A percentile compares a stretch with the other conserved stretches of the same genome.
These are phyloP conservation scores for Leucoagaricus sp. DNA, from an alignment of 1,284 basidiomycete species.

Conservation along the genomic window DNA sequence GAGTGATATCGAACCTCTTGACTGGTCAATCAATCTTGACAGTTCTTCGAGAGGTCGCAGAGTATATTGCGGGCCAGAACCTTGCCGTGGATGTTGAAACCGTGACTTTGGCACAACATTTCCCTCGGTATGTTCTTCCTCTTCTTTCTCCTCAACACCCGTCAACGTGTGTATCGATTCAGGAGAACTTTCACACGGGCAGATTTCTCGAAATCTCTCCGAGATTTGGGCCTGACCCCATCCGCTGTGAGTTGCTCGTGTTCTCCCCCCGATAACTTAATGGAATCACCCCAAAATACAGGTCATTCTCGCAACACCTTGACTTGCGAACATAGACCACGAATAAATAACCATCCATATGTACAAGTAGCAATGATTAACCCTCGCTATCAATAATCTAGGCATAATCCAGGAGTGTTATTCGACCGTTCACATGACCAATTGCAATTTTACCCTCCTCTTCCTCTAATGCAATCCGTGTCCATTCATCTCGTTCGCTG, in stretches of 20 bases:
- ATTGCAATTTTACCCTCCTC: slow-evolving; percentile 59
- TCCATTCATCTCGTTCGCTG: slow-evolving; percentile 52
- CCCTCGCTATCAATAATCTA: slow-evolving; percentile 14
- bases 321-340: neutral
- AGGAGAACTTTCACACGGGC: slow-evolving; percentile 69
- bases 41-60: slow-evolving; percentile 86
- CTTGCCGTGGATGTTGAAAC: slow-evolving; percentile 72
- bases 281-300: slow-evolving; percentile 21
- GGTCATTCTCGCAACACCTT: slow-evolving; percentile 57
- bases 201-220: slow-evolving; percentile 70
- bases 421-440: slow-evolving; percentile 48
- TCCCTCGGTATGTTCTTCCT: slow-evolving; percentile 67
- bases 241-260: slow-evolving; percentile 59
- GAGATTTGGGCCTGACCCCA: slow-evolving; percentile 75
- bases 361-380: slow-evolving; percentile 2
- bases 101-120: slow-evolving; percentile 75
- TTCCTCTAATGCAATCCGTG: slow-evolving; percentile 56
- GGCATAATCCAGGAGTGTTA: slow-evolving; percentile 52
- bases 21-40: neutral
- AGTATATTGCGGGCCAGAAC: slow-evolving; percentile 79
- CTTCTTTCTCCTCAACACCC: neutral
- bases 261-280: neutral
- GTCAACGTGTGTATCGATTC: slow-evolving; percentile 6
- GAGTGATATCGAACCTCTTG: slow-evolving; percentile 7
- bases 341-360: neutral